Evolutionary conservation across 768 basidiomycete species (phyloP).

Genomic region (Leccinellum albellum): DNA sequence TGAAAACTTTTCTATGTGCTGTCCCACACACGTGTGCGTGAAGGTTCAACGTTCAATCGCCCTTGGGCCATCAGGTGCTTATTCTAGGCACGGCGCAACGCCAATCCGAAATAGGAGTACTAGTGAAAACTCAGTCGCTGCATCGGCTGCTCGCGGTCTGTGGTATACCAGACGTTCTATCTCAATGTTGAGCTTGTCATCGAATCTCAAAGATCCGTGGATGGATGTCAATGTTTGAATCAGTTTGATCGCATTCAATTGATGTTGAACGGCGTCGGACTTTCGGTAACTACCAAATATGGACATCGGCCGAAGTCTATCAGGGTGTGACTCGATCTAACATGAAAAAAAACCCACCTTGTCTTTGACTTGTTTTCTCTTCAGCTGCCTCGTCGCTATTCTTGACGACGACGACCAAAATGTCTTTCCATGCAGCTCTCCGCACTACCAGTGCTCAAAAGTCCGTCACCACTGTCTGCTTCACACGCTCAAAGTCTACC

Average conservation of each 20-base stretch:
- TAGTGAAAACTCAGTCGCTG: not conserved
- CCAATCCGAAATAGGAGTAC: not conserved
- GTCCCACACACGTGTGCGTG: not conserved
- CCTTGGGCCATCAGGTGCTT: not conserved
- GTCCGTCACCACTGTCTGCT: slow-evolving; percentile 28
- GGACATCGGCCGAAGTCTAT: slow-evolving; percentile 25
- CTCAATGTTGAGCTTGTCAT: too few species aligned
- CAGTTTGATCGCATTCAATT: not conserved
- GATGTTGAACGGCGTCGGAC: slow-evolving; percentile 20
- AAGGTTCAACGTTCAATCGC: not conserved
- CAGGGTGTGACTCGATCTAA: slow-evolving; percentile 20
- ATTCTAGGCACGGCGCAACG: not conserved
- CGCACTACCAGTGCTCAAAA: slow-evolving; percentile 41
- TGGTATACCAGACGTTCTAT: too few species aligned
- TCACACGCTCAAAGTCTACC: slow-evolving; percentile 51
- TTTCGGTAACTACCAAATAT: slow-evolving; percentile 18
- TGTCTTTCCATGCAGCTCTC: slow-evolving; percentile 43
- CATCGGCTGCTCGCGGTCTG: not conserved
- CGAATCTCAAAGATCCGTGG: too few species aligned
- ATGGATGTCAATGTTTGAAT: too few species aligned
- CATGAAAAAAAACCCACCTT: slow-evolving; percentile 4
- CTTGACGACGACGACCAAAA: slow-evolving; percentile 22
- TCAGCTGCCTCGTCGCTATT: slow-evolving; percentile 8
- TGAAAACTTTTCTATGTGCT: not conserved
- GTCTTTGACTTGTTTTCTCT: slow-evolving; percentile 3